Conservation (phyloP, 2,329 filamentous ascomycete genomes). For the Trichoderma arundinaceum region DNA sequence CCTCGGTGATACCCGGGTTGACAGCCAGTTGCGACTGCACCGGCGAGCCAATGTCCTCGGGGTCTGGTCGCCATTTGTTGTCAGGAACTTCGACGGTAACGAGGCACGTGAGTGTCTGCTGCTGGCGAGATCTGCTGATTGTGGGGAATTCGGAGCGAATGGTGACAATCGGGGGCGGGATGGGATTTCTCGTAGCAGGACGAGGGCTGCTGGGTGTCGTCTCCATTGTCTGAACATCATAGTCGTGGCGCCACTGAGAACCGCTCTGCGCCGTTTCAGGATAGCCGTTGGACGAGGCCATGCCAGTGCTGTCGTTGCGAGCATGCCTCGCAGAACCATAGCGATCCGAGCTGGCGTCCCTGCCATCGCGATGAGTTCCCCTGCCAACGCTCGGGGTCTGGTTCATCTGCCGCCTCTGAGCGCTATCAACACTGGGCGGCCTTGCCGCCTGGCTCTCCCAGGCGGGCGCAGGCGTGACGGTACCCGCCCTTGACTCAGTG, state of each 20-base stretch:
- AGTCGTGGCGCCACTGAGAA: constrained; percentile 80
- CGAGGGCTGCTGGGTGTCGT: constrained; percentile 78
- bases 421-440: constrained; percentile 56
- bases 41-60: constrained; percentile 73
- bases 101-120: constrained; percentile 92
- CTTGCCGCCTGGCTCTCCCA: constrained; percentile 69
- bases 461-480: constrained; percentile 61
- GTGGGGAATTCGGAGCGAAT: constrained; percentile 97
- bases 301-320: constrained; percentile 80
- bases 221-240: constrained; percentile 96
- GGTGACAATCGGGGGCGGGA: constrained; percentile 88
- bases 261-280: constrained; percentile 74
- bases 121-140: constrained; percentile 86
- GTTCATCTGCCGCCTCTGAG: constrained; percentile 46
- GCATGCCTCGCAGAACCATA: constrained; percentile 62
- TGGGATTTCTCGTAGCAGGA: constrained; percentile 77
- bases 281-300: constrained; percentile 79
- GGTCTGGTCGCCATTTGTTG: constrained; percentile 85
- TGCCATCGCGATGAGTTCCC: constrained; percentile 54
- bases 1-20: constrained; percentile 56
- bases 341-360: constrained; percentile 55
- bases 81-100: constrained; percentile 93
- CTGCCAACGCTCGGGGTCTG: constrained; percentile 40
- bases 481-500: constrained; percentile 62
- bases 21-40: constrained; percentile 41